Evolutionary conservation across 2,329 filamentous ascomycete species (phyloP).

Genomic region (Lasiodiplodia hormozganensis): DNA sequence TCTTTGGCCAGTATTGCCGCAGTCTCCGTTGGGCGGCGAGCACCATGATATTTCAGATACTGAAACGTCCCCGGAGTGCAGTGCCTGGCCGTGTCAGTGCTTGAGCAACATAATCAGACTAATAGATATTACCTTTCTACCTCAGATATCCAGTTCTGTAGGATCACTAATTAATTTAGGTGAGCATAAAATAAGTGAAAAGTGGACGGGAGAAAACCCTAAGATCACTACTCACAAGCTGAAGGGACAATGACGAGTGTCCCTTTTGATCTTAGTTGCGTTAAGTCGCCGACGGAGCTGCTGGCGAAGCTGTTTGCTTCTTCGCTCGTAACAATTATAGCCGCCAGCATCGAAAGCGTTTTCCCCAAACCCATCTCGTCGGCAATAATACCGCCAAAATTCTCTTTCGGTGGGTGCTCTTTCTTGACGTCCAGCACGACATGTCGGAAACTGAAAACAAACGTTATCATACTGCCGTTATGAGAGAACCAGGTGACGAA

Average conservation of each 20-base stretch:
- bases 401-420: slow-evolving; percentile 23
- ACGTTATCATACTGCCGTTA: not conserved
- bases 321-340: slow-evolving; percentile 17
- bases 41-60: not conserved
- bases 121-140: slow-evolving; percentile 32
- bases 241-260: not conserved
- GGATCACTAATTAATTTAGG: not conserved
- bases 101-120: not conserved
- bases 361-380: slow-evolving; percentile 29
- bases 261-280: not conserved
- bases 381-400: slow-evolving; percentile 36
- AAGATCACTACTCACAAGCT: not conserved
- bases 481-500: not conserved
- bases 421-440: slow-evolving; percentile 31
- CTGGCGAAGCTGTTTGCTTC: not conserved
- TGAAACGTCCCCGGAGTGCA: not conserved
- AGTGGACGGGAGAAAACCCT: rapidly evolving
- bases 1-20: not conserved
- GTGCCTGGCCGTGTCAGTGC: not conserved
- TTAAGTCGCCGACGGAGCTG: not conserved
- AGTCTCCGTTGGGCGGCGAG: not conserved
- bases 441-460: slow-evolving; percentile 31
- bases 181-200: not conserved
- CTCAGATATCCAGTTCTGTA: slow-evolving; percentile 42
- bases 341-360: slow-evolving; percentile 20